Conservation (phyloP, 352 stramenopile genomes). For the Phytophthora hybrid region DNA sequence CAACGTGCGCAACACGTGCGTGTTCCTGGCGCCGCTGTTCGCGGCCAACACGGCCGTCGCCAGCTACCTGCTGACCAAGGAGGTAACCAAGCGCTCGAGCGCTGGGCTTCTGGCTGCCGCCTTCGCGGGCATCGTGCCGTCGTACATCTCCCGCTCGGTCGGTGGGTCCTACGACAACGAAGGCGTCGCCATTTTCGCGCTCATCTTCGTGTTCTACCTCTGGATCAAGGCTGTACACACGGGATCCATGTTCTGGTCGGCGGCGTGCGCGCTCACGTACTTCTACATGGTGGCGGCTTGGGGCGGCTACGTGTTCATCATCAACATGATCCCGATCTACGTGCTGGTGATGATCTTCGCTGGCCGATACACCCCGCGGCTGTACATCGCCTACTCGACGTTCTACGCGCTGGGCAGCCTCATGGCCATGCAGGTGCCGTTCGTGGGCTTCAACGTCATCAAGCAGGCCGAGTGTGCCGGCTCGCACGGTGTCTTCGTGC, state of each 20-base stretch:
- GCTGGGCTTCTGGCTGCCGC: constrained; percentile 90
- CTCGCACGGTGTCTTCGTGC: constrained; percentile 94
- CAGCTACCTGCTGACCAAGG: constrained; percentile 92
- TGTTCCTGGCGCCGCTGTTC: constrained; percentile 93
- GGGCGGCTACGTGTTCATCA: constrained; percentile 99
- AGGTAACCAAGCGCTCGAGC: constrained; percentile 90
- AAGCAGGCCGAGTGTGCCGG: constrained; percentile 87
- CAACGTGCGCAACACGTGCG: constrained; percentile 93
- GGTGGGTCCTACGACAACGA: constrained; percentile 99
- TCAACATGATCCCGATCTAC: constrained; percentile 99
- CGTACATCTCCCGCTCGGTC: constrained; percentile 97
- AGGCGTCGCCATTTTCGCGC: constrained; percentile 97
- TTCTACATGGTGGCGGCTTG: constrained; percentile 98
- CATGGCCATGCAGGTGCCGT: constrained; percentile 97
- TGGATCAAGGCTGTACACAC: constrained; percentile 96
- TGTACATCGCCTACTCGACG: constrained; percentile 97
- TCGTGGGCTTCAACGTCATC: constrained; percentile 98
- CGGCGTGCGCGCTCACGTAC: constrained; percentile 92
- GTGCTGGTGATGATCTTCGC: constrained; percentile 94
- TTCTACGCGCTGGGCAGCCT: constrained; percentile 98
- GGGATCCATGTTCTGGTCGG: constrained; percentile 89
- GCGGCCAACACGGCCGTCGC: constrained; percentile 89
- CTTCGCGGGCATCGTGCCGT: constrained; percentile 97
- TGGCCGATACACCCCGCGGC: constrained; percentile 92
- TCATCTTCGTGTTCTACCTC: constrained; percentile 98